Conservation (phyloP, 345 rosid genomes). For the Aquilaria malaccensis region DNA sequence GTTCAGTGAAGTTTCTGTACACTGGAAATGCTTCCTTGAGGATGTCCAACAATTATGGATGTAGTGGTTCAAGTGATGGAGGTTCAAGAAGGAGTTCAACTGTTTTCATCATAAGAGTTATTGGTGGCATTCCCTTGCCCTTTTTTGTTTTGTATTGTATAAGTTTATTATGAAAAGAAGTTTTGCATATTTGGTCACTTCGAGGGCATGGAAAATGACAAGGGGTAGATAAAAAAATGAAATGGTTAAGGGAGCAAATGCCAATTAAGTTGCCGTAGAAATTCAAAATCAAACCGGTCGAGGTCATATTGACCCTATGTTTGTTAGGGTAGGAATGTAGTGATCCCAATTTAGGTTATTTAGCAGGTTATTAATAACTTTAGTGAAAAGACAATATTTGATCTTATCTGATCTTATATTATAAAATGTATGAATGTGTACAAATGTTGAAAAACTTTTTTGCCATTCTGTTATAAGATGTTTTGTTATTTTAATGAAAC, state of each 20-base stretch:
- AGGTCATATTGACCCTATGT: conserved; percentile 39
- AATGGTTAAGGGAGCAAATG: conserved; percentile 18
- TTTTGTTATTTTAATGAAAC: too few relatives aligned
- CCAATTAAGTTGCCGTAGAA: conserved; percentile 19
- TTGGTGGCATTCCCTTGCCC: conserved; percentile 34
- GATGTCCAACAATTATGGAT: conserved; percentile 15
- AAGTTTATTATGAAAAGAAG: conserved; percentile 36
- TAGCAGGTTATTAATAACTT: conserved; percentile 66
- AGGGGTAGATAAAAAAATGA: conserved; percentile 33
- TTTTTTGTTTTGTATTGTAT: conserved; percentile 39
- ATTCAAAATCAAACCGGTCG: conserved; percentile 56
- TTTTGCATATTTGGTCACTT: conserved; percentile 32
- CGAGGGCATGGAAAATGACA: conserved; percentile 32
- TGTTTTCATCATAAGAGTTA: conserved; percentile 38
- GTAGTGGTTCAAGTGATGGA: conserved; percentile 11
- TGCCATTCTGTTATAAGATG: too few relatives aligned
- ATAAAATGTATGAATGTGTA: too few relatives aligned
- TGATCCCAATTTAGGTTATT: conserved; percentile 62
- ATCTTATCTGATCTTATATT: too few relatives aligned
- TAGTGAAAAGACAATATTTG: conserved; percentile 42
- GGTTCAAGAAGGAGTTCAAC: conserved; percentile 18
- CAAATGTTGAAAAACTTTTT: too few relatives aligned
- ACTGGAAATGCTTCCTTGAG: conserved; percentile 48
- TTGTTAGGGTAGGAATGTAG: conserved; percentile 53
- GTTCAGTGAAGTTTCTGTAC: conserved; percentile 29